Evolutionary conservation across 805 yeast genomes (phyloP).

Genomic region (Brettanomyces anomalus): DNA sequence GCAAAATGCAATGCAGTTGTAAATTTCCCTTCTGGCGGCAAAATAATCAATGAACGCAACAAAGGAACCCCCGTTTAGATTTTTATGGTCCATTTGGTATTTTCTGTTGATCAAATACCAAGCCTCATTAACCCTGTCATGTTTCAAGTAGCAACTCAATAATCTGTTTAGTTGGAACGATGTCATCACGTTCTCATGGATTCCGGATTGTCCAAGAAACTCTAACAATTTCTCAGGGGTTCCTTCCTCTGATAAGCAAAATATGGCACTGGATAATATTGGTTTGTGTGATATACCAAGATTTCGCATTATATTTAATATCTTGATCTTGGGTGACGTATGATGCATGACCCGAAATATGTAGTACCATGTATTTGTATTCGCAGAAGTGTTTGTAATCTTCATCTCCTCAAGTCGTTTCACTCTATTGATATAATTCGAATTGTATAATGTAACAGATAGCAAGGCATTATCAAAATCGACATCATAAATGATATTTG

Average conservation of each 20-base stretch:
- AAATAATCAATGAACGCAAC: conserved; percentile 15
- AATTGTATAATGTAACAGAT: conserved; percentile 9
- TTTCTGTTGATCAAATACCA: conserved; percentile 9
- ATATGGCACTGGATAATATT: conserved; percentile 12
- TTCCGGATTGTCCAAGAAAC: conserved; percentile 9
- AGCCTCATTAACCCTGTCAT: conserved; percentile 10
- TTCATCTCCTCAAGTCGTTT: conserved; percentile 13
- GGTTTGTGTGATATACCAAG: conserved; percentile 15
- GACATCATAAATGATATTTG: conserved; percentile 15
- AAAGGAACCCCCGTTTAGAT: conserved; percentile 14
- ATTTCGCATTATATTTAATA: conserved; percentile 18
- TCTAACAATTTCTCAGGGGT: conserved; percentile 12
- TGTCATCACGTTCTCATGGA: conserved; percentile 3
- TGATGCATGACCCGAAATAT: conserved; percentile 13
- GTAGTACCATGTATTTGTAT: conserved; percentile 23
- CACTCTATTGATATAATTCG: conserved; percentile 11
- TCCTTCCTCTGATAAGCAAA: conserved; percentile 8
- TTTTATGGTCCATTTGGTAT: not conserved
- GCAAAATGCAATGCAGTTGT: conserved; percentile 18
- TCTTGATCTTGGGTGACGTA: conserved; percentile 10
- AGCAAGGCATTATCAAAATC: conserved; percentile 21
- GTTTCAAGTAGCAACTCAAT: conserved; percentile 11
- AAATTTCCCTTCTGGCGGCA: conserved; percentile 12
- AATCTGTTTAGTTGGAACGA: conserved; percentile 16
- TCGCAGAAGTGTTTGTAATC: conserved; percentile 9